A percentile compares a stretch with the other conserved stretches of the same genome.
phyloP scores from a whole-genome alignment of 2,329 filamentous ascomycete genomes.

The Fusarium redolens region DNA sequence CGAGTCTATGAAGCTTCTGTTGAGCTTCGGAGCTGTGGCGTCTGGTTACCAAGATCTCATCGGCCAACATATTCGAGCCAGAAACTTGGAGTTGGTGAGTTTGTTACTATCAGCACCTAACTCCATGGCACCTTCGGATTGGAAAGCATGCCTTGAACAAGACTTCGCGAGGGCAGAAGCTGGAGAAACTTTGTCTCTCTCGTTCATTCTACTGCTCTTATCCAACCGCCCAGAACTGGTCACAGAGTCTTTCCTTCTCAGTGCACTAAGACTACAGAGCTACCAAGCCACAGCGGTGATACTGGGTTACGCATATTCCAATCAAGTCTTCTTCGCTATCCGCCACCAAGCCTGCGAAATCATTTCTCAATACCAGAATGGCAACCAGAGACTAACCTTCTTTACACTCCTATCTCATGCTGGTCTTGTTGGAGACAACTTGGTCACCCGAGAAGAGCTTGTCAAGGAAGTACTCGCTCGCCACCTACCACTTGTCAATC shows the following conservation, averaged over 20 bases:
- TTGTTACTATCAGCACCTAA: slow-evolving; percentile 7
- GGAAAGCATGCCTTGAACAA: slow-evolving; percentile 2
- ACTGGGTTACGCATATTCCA: slow-evolving; percentile 6
- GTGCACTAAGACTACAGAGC: not conserved
- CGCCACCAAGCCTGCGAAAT: not conserved
- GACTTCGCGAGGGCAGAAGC: not conserved
- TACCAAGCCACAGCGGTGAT: slow-evolving; percentile 1
- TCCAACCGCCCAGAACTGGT: not conserved
- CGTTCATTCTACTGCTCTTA: not conserved
- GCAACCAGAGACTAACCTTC: not conserved
- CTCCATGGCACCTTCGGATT: not conserved
- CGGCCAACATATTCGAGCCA: not conserved
- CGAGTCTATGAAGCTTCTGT: not conserved
- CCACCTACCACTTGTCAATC: not conserved
- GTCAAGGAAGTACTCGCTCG: not conserved
- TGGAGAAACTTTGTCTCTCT: not conserved
- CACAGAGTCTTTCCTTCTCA: not conserved
- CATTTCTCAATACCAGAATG: not conserved
- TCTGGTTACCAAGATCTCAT: not conserved
- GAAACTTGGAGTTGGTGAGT: not conserved
- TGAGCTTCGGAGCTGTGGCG: slow-evolving; percentile 22
- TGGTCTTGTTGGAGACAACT: not conserved
- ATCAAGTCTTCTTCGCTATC: not conserved
- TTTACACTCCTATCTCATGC: not conserved
- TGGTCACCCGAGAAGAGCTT: slow-evolving; percentile 7